Conservation (phyloP, 768 basidiomycete genomes). For the Suillus tomentosus region DNA sequence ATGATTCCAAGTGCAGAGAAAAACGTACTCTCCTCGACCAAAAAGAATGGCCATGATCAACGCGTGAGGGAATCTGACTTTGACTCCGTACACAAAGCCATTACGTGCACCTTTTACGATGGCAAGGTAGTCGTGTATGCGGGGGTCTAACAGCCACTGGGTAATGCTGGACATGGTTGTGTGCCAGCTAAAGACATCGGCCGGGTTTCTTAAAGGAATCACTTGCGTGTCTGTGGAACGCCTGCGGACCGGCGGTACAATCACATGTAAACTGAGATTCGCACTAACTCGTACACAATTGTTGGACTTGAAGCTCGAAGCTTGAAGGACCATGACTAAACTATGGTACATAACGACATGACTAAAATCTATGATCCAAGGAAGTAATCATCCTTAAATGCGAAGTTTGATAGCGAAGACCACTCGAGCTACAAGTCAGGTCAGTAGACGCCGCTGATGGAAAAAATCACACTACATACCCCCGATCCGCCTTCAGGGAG, state of each 20-base stretch:
- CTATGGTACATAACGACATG: conserved; percentile 2
- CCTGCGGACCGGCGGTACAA: conserved; percentile 18
- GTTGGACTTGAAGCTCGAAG: neutral
- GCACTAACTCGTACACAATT: neutral
- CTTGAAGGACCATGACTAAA: neutral
- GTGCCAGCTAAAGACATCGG: neutral
- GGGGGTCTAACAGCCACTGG: conserved; percentile 53
- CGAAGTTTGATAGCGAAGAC: conserved; percentile 45
- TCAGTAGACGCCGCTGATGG: conserved; percentile 8
- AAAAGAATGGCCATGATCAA: conserved; percentile 95
- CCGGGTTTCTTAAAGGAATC: neutral
- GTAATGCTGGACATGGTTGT: conserved; percentile 28
- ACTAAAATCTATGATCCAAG: conserved; percentile 8
- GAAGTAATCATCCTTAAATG: conserved; percentile 62
- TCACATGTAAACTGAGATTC: conserved; percentile 27
- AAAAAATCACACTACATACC: conserved; percentile 42
- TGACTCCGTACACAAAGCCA: conserved; percentile 87
- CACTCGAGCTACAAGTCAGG: conserved; percentile 56
- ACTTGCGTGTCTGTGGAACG: neutral
- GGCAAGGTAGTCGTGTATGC: conserved; percentile 86
- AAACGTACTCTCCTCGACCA: conserved; percentile 83
- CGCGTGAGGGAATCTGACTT: conserved; percentile 94
- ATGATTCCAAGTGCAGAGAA: conserved; percentile 9
- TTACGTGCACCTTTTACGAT: conserved; percentile 94
- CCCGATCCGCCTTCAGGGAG: conserved; percentile 28